phyloP scores from a whole-genome alignment of 2,329 filamentous ascomycete genomes.

The Monilinia fructicola region DNA sequence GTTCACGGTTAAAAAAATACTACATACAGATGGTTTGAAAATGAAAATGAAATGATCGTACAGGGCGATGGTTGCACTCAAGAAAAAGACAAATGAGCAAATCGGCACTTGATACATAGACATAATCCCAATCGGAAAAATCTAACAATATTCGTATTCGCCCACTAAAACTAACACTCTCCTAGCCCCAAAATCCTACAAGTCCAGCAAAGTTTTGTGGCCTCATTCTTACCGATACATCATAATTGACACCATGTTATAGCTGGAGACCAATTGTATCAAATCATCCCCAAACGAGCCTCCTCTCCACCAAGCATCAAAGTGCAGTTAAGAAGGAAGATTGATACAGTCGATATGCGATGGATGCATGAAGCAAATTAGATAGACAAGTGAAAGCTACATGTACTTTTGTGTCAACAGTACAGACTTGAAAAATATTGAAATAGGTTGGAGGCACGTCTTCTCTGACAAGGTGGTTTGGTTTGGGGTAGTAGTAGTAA shows the following conservation, averaged over 20 bases:
- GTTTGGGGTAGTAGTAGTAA: no score
- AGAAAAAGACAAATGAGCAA: neutral
- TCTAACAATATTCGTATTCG: neutral
- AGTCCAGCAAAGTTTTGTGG: neutral
- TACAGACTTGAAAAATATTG: no score
- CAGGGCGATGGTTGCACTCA: neutral
- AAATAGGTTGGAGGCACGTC: no score
- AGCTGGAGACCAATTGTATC: neutral
- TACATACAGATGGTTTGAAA: no score
- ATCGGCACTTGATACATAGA: neutral
- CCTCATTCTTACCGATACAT: neutral
- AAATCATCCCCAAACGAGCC: neutral
- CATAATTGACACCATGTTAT: neutral
- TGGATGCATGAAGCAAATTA: no score
- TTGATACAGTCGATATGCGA: no score
- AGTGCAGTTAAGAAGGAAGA: no score
- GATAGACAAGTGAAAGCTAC: no score
- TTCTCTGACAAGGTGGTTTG: no score
- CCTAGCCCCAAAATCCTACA: neutral
- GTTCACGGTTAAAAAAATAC: neutral
- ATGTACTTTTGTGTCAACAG: no score
- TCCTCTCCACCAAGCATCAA: neutral
- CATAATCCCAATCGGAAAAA: neutral
- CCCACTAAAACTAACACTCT: no score
- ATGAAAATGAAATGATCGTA: no score